phyloP scores from a whole-genome alignment of 1,284 basidiomycete species.

The Bothia castanella region DNA sequence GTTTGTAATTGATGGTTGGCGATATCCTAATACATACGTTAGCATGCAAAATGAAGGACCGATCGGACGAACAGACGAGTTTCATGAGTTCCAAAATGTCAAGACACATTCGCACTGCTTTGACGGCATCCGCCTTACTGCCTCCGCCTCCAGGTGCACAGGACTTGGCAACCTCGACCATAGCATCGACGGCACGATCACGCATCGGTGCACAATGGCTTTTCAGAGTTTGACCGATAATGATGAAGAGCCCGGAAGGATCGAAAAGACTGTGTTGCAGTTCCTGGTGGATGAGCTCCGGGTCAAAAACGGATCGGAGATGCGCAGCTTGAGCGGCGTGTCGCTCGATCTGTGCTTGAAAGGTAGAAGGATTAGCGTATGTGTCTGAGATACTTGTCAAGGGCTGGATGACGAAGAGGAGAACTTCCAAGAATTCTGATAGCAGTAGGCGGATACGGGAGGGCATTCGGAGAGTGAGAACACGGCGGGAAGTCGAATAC shows the following conservation, averaged over 20 bases:
- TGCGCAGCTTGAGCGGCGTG: conserved; percentile 55
- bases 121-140: conserved; percentile 63
- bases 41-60: conserved; percentile 14
- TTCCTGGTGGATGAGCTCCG: conserved; percentile 76
- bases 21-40: conserved; percentile 64
- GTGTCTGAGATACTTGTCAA: conserved; percentile 51
- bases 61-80: conserved; percentile 55
- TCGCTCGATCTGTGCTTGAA: conserved; percentile 53
- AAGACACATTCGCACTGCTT: conserved; percentile 79
- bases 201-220: conserved; percentile 92
- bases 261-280: conserved; percentile 77
- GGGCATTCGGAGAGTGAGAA: conserved; percentile 62
- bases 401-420: conserved; percentile 79
- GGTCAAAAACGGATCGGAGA: conserved; percentile 64
- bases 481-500: conserved; percentile 40
- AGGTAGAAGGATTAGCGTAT: conserved; percentile 49
- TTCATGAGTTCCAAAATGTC: conserved; percentile 95
- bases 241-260: conserved; percentile 73
- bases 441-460: conserved; percentile 75
- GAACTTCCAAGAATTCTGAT: conserved; percentile 75
- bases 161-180: conserved; percentile 68
- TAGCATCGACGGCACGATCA: conserved; percentile 78
- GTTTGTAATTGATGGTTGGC: conserved; percentile 93
- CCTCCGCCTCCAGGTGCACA: conserved; percentile 53
- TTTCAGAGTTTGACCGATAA: conserved; percentile 81